These are phyloP conservation scores for Didymella lethalis DNA, from an alignment of 2,329 filamentous ascomycete species.

Conservation along the genomic window DNA sequence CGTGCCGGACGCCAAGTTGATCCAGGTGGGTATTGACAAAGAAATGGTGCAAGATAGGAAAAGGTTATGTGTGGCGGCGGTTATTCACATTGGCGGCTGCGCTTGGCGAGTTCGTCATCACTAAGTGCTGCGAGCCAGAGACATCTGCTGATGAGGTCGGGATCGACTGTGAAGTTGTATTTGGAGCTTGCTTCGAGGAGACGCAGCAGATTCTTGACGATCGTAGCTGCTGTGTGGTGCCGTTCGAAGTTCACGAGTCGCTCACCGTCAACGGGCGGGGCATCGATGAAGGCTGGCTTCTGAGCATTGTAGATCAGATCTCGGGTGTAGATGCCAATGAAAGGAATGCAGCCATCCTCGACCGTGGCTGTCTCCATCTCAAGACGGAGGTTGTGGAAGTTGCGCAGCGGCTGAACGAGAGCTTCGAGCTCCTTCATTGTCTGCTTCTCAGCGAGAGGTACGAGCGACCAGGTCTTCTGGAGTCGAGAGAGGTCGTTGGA, in stretches of 20 bases:
- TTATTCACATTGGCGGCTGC: slow-evolving; percentile 45
- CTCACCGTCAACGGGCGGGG: slow-evolving; percentile 64
- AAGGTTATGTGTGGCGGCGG: slow-evolving; percentile 10
- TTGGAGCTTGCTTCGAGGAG: slow-evolving; percentile 80
- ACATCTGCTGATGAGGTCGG: slow-evolving; percentile 79
- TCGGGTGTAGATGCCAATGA: slow-evolving; percentile 82
- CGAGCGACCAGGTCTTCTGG: slow-evolving; percentile 73
- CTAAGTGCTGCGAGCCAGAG: slow-evolving; percentile 83
- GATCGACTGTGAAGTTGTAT: slow-evolving; percentile 77
- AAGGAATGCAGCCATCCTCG: slow-evolving; percentile 80
- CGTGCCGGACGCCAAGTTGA: slow-evolving; percentile 28
- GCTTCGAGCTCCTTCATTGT: slow-evolving; percentile 73
- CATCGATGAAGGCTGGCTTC: slow-evolving; percentile 76
- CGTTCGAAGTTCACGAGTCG: slow-evolving; percentile 84
- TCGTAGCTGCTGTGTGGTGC: slow-evolving; percentile 75
- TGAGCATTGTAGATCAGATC: slow-evolving; percentile 84
- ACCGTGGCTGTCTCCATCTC: slow-evolving; percentile 77
- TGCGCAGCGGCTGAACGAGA: slow-evolving; percentile 77
- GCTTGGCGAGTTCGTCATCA: slow-evolving; percentile 72
- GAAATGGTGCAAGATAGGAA: slow-evolving; percentile 23
- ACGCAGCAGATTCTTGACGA: slow-evolving; percentile 80
- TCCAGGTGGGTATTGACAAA: slow-evolving; percentile 34
- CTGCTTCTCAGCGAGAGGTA: slow-evolving; percentile 70
- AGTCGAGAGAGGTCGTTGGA: slow-evolving; percentile 76
- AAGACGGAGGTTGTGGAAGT: slow-evolving; percentile 77